Conservation (phyloP, 129 eudicot genomes). For the Pulicaria dysenterica region DNA sequence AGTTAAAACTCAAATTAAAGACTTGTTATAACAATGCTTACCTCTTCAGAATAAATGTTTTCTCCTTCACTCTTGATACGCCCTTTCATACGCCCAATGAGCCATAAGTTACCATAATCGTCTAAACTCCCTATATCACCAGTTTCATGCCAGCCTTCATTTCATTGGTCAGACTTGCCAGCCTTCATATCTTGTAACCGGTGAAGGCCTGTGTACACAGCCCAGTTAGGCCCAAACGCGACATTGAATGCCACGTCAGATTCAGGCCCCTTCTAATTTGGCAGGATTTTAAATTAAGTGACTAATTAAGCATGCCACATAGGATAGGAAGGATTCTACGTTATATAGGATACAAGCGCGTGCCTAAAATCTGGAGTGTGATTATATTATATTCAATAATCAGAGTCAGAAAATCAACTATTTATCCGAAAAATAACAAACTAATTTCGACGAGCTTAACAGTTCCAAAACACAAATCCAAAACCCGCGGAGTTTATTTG, state of each 20-base stretch:
- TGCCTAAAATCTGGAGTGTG: slow-evolving; percentile 69
- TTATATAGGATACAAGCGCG: too few relatives aligned
- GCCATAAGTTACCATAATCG: slow-evolving; percentile 79
- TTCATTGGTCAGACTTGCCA: too few relatives aligned
- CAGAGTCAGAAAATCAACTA: neutral
- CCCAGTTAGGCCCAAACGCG: too few relatives aligned
- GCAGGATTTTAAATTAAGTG: too few relatives aligned
- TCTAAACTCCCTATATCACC: slow-evolving; percentile 92
- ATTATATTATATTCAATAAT: neutral
- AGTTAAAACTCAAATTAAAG: neutral
- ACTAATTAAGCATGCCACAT: too few relatives aligned
- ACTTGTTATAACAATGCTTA: slow-evolving; percentile 11
- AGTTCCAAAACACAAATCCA: neutral
- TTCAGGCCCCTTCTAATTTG: too few relatives aligned
- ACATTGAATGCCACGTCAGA: too few relatives aligned
- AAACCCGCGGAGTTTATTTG: slow-evolving; percentile 2
- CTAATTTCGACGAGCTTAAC: neutral
- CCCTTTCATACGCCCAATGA: slow-evolving; percentile 81
- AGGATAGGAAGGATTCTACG: too few relatives aligned
- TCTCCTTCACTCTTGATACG: slow-evolving; percentile 96
- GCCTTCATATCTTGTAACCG: too few relatives aligned
- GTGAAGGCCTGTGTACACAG: too few relatives aligned
- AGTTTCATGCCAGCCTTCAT: slow-evolving; percentile 82
- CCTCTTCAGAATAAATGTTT: slow-evolving; percentile 95
- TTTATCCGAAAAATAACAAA: neutral